Base-by-base conservation (phyloP, 176 grass and related monocot species). In the Leersia perrieri region DNA sequence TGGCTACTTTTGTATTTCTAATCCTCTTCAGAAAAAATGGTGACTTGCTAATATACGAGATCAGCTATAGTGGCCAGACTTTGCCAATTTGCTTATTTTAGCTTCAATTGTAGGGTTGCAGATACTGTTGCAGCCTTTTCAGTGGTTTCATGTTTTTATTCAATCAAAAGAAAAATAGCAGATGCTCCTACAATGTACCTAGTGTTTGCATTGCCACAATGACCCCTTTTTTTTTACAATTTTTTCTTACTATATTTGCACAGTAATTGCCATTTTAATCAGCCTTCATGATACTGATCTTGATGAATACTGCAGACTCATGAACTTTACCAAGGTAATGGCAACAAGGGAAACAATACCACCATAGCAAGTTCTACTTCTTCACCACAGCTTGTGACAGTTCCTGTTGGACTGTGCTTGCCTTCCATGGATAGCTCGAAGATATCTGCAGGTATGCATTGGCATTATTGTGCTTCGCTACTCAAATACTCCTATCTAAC, bases 331-430 rank as follows among this genome's bases (percentile, higher is more conserved):
- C 85, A 88, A 67, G 67, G 82, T 70, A 88, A 91, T 81, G 81
- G 65, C 42, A 81, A n/a, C 73, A 80, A 28, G 51, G 85, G 66
- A 71, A 73, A 44, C 60, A 20, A 30, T 26, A 26, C 16, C 63
- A 83, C 78, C 80, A 74, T 42, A 36, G 18, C 10, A 76, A 84
- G 42, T 76, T 84, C 72, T 25, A 76, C 36, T 34, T 72, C 72
- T 14, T 64, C 35, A 12, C 81, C 72, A 33, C 72, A 85, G 14
- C 85, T 91, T 69, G 89, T 88, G 77, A 76, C 85, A 68, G 82
- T 91, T 85, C 85, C 85, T 28, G 78, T 91, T 47, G 85, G 76
- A 85, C 68, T 91, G 60, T 91, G 85, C 73, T n/a, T 87, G 27
- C 25, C 74, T 18, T 85, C 85, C 16, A 47, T 82, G 78, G 80